Conservation (phyloP, 306 rosid species). For the Senna siamea region DNA sequence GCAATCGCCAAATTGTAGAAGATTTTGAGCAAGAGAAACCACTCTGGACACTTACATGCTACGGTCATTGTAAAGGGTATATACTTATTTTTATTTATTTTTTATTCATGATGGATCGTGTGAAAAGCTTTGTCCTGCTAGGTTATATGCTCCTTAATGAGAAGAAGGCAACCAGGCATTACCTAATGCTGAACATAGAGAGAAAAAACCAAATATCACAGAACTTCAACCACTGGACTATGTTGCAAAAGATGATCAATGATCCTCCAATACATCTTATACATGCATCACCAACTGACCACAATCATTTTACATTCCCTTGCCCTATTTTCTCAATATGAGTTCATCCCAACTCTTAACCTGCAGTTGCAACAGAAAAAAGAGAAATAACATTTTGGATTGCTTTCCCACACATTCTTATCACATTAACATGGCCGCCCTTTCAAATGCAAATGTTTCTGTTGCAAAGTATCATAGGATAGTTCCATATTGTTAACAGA, state of each 20-base stretch:
- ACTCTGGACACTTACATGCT: slow-evolving; percentile 90
- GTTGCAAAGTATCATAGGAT: background rate
- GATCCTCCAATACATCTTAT: slow-evolving; percentile 7
- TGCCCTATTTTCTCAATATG: background rate
- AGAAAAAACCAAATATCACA: slow-evolving; percentile 15
- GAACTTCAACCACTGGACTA: slow-evolving; percentile 5
- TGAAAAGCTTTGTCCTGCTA: background rate
- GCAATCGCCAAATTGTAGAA: slow-evolving; percentile 72
- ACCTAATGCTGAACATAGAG: slow-evolving; percentile 11
- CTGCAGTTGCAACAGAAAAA: background rate
- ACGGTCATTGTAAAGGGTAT: slow-evolving; percentile 76
- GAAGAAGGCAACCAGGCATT: background rate
- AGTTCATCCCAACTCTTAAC: background rate
- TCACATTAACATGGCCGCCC: background rate
- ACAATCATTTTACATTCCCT: background rate
- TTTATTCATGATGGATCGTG: background rate
- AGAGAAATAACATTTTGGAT: background rate
- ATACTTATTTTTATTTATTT: background rate
- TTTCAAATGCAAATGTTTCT: background rate
- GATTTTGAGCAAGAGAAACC: slow-evolving; percentile 84
- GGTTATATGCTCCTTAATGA: background rate
- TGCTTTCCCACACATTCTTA: background rate
- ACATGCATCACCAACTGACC: slow-evolving; percentile 19
- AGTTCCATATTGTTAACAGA: background rate
- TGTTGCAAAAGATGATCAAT: slow-evolving; percentile 17